Percentiles rank a stretch among this genome's conserved stretches.
Evolutionary conservation across 2,329 filamentous ascomycete genomes (phyloP).

Genomic region (Colletotrichum godetiae): DNA sequence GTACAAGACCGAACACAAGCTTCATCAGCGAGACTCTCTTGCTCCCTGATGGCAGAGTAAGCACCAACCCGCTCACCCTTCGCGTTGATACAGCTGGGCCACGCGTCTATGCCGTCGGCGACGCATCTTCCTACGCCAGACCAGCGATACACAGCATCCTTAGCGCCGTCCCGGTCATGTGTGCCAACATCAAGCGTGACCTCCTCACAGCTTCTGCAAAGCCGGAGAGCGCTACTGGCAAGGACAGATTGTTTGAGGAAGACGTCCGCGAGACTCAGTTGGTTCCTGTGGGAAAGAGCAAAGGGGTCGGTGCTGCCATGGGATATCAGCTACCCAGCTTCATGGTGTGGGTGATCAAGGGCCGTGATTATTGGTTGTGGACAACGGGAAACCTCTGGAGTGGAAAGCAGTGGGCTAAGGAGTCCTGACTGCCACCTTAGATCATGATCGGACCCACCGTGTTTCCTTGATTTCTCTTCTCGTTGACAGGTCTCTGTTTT

Average conservation of each 20-base stretch:
- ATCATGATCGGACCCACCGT: neutral
- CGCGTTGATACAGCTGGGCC: constrained; percentile 46
- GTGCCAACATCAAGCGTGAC: constrained; percentile 61
- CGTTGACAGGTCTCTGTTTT: neutral
- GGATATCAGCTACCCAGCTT: constrained; percentile 56
- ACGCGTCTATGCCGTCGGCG: constrained; percentile 59
- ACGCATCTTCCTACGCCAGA: constrained; percentile 52
- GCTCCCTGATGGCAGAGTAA: constrained; percentile 48
- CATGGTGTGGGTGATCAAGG: constrained; percentile 61
- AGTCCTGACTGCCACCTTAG: constrained; percentile 40
- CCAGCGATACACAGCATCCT: constrained; percentile 56
- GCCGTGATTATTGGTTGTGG: constrained; percentile 63
- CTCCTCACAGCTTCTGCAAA: constrained; percentile 50
- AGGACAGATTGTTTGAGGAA: constrained; percentile 52
- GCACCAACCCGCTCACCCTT: constrained; percentile 50
- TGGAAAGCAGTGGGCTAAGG: constrained; percentile 62
- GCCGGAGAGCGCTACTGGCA: constrained; percentile 29
- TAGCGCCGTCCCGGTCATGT: constrained; percentile 53
- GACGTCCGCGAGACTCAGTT: constrained; percentile 58
- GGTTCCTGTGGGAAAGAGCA: constrained; percentile 57
- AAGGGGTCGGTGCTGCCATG: constrained; percentile 57
- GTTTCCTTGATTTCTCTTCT: neutral
- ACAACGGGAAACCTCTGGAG: constrained; percentile 59
- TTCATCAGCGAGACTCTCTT: constrained; percentile 49
- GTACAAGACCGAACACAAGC: constrained; percentile 52